Conservation (phyloP, 2,329 filamentous ascomycete species). For the Lachnellula arida region DNA sequence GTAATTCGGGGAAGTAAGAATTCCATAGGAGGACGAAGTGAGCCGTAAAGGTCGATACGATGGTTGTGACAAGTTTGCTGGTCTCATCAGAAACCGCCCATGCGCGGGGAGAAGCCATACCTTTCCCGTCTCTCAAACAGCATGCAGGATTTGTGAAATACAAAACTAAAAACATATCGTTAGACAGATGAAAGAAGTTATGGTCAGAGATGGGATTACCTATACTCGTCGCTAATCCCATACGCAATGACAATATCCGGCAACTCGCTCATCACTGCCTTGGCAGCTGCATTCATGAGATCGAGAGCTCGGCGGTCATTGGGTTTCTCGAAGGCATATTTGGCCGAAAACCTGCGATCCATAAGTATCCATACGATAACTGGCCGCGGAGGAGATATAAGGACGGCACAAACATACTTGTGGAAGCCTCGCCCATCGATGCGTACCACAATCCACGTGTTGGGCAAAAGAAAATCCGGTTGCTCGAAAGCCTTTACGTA, state of each 20-base stretch:
- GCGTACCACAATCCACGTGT: constrained; percentile 93
- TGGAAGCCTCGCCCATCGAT: constrained; percentile 94
- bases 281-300: constrained; percentile 93
- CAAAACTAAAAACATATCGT: constrained; percentile 56
- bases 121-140: constrained; percentile 83
- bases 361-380: not conserved
- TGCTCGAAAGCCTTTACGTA: constrained; percentile 92
- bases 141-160: constrained; percentile 76
- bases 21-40: constrained; percentile 84
- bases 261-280: constrained; percentile 74
- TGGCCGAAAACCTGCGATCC: constrained; percentile 64
- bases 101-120: constrained; percentile 39
- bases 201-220: constrained; percentile 38
- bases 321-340: constrained; percentile 84
- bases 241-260: constrained; percentile 86
- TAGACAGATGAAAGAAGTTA: constrained; percentile 5
- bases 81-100: constrained; percentile 8
- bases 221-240: constrained; percentile 92
- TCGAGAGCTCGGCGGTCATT: constrained; percentile 84
- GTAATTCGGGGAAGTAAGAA: constrained; percentile 65
- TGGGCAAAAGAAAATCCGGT: constrained; percentile 71
- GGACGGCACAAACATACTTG: constrained; percentile 56
- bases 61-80: constrained; percentile 85
- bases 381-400: not conserved
- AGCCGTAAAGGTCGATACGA: constrained; percentile 89